Evolutionary conservation across 164 flowering plant genomes (phyloP).

Genomic region (Aristolochia californica): DNA sequence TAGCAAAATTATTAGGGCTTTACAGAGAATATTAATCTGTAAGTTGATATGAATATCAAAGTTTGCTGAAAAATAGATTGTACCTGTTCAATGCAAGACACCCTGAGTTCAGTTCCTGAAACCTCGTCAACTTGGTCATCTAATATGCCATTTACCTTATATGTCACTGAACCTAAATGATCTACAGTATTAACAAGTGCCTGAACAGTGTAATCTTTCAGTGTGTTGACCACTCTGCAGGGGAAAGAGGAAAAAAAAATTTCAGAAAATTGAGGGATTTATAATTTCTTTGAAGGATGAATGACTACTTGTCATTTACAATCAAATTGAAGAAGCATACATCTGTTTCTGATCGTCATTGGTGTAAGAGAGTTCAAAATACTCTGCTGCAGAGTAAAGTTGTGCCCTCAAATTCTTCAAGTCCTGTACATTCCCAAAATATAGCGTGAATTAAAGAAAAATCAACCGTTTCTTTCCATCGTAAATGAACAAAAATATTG

Average conservation of each 20-base stretch:
- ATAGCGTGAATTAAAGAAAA: background rate
- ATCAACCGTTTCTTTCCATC: background rate
- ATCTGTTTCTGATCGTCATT: constrained; percentile 73
- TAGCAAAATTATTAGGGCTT: background rate
- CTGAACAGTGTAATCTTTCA: constrained; percentile 83
- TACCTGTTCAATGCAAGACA: constrained; percentile 90
- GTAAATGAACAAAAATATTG: too few relatives aligned
- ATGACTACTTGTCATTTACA: background rate
- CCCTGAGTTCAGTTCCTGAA: constrained; percentile 50
- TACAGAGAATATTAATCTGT: background rate
- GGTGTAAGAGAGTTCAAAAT: constrained; percentile 75
- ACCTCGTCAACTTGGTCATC: constrained; percentile 82
- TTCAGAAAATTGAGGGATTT: too few relatives aligned
- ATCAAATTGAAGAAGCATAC: constrained; percentile 27
- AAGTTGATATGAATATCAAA: background rate
- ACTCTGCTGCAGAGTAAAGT: constrained; percentile 90
- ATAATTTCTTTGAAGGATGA: background rate
- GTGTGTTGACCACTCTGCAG: constrained; percentile 64
- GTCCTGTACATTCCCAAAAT: constrained; percentile 36
- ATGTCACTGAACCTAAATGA: constrained; percentile 82
- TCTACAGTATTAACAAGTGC: constrained; percentile 90
- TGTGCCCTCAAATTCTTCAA: constrained; percentile 81
- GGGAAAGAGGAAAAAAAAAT: background rate
- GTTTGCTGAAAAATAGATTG: background rate
- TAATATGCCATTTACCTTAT: constrained; percentile 59